Percentiles rank a stretch among this genome's conserved stretches.
Evolutionary conservation across 495 filamentous ascomycete genomes (phyloP).

Genomic region (Amphirosellinia nigrospora): DNA sequence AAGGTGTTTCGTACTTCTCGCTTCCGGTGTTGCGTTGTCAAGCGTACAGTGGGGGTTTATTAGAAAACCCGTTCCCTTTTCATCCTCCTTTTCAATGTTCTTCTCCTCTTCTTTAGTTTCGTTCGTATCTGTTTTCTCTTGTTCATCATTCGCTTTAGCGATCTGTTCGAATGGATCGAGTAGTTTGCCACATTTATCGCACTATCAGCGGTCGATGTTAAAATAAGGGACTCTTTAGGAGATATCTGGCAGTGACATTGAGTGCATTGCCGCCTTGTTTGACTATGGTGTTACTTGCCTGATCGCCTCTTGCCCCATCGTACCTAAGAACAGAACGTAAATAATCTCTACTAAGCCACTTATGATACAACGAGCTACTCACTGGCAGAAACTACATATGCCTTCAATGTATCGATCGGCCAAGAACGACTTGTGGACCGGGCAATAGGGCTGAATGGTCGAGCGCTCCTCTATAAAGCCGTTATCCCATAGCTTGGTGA

Average conservation of each 20-base stretch:
- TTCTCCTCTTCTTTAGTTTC: background rate
- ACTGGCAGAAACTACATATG: slow-evolving; percentile 22
- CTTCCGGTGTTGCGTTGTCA: slow-evolving; percentile 77
- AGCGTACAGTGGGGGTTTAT: slow-evolving; percentile 76
- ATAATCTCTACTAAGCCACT: background rate
- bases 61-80: slow-evolving; percentile 6
- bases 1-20: slow-evolving; percentile 66
- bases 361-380: background rate
- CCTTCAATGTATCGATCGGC: slow-evolving; percentile 74
- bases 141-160: background rate
- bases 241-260: background rate
- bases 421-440: slow-evolving; percentile 81
- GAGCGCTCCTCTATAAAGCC: slow-evolving; percentile 83
- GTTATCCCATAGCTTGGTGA: slow-evolving; percentile 74
- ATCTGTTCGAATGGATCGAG: slow-evolving; percentile 57
- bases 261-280: background rate
- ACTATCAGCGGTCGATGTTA: slow-evolving; percentile 42
- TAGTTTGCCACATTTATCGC: slow-evolving; percentile 80
- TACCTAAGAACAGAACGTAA: background rate
- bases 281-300: background rate
- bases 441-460: slow-evolving; percentile 82
- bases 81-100: background rate
- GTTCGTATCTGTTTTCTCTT: slow-evolving; percentile 60
- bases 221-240: background rate
- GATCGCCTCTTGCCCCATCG: slow-evolving; percentile 7